Evolutionary conservation across 164 flowering plant species (phyloP).

Genomic region (Tetracentron sinense): DNA sequence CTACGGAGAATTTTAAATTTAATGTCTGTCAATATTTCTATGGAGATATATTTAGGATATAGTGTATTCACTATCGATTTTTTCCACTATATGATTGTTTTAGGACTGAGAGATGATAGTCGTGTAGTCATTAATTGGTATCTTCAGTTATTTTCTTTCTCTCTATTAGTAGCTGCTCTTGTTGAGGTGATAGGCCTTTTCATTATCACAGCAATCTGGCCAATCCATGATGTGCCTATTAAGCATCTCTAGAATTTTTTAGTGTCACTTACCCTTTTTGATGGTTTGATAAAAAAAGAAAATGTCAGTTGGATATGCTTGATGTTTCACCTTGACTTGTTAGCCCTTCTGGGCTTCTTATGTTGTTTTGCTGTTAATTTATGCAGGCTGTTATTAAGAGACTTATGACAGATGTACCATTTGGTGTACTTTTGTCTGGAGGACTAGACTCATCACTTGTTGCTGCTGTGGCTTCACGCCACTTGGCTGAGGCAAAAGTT

Average conservation of each 20-base stretch:
- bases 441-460: conserved; percentile 97
- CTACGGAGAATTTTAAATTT: neutral
- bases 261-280: neutral
- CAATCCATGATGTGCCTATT: too few species aligned
- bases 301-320: neutral
- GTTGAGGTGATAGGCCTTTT: neutral
- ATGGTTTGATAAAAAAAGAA: neutral
- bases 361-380: conserved; percentile 6
- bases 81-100: neutral
- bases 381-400: conserved; percentile 88
- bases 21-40: neutral
- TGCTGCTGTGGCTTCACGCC: conserved; percentile 88
- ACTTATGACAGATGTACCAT: conserved; percentile 98
- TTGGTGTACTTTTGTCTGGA: conserved; percentile 95
- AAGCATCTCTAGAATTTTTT: too few species aligned
- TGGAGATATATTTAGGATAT: neutral
- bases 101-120: neutral
- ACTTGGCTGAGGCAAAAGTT: conserved; percentile 59
- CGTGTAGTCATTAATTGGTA: neutral
- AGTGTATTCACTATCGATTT: neutral
- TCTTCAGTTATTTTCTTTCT: neutral
- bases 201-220: too few species aligned
- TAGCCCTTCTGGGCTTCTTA: neutral
- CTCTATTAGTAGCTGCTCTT: neutral
- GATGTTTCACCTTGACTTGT: neutral